These are phyloP conservation scores for Blastobotrys peoriensis DNA, from an alignment of 805 yeast species.

Conservation along the genomic window DNA sequence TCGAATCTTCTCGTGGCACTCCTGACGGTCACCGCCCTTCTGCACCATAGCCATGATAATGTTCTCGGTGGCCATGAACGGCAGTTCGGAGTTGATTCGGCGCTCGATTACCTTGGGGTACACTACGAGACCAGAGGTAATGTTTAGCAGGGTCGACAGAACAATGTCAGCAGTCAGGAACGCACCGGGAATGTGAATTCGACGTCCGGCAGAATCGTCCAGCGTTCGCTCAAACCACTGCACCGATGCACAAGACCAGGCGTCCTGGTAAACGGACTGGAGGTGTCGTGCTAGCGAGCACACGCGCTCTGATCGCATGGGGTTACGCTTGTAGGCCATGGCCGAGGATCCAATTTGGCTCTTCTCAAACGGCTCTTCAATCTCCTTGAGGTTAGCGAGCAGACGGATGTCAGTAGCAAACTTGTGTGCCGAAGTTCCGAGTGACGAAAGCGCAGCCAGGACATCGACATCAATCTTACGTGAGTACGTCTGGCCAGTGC, in stretches of 20 bases:
- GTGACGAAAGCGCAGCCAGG: slow-evolving; percentile 83
- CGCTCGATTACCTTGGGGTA: slow-evolving; percentile 98
- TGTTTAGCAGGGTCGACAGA: slow-evolving; percentile 81
- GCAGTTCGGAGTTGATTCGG: slow-evolving; percentile 89
- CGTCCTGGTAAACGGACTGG: slow-evolving; percentile 86
- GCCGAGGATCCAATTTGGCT: slow-evolving; percentile 98
- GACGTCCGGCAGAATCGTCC: slow-evolving; percentile 96
- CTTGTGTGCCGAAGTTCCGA: slow-evolving; percentile 95
- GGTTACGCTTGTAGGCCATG: slow-evolving; percentile 99
- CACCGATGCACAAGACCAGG: slow-evolving; percentile 93
- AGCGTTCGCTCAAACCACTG: slow-evolving; percentile 99
- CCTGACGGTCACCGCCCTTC: slow-evolving; percentile 96
- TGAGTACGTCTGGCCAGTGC: slow-evolving; percentile 98
- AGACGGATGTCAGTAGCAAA: slow-evolving; percentile 96
- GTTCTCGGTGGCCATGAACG: slow-evolving; percentile 99
- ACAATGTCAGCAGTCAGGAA: slow-evolving; percentile 93
- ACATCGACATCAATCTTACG: slow-evolving; percentile 97
- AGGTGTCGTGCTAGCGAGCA: slow-evolving; percentile 97
- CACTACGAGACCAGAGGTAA: slow-evolving; percentile 91
- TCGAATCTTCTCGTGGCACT: slow-evolving; percentile 95
- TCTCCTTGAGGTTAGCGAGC: slow-evolving; percentile 92
- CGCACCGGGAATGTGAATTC: slow-evolving; percentile 94
- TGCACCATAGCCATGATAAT: slow-evolving; percentile 99
- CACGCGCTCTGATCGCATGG: slow-evolving; percentile 98
- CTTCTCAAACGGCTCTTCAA: slow-evolving; percentile 98